These are phyloP conservation scores for Aspergillus sp. DNA, from an alignment of 2,329 filamentous ascomycete species.

Conservation along the genomic window DNA sequence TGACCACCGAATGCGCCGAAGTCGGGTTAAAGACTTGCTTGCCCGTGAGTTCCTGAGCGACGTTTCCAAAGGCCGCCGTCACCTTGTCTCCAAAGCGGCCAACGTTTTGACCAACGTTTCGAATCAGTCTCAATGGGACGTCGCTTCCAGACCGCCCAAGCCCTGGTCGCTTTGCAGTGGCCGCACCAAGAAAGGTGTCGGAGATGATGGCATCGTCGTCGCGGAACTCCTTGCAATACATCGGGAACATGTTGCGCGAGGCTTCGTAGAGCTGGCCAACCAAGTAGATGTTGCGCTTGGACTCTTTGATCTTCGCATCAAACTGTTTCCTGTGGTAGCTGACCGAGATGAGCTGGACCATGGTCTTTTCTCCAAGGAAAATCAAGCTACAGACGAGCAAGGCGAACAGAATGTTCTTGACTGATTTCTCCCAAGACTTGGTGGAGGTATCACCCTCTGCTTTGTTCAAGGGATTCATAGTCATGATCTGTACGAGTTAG, in stretches of 20 bases:
- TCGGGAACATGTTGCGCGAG: slow-evolving; percentile 80
- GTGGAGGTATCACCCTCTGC: slow-evolving; percentile 23
- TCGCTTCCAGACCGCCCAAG: slow-evolving; percentile 45
- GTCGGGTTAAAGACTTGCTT: slow-evolving; percentile 93
- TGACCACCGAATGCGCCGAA: slow-evolving; percentile 81
- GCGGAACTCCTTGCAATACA: slow-evolving; percentile 84
- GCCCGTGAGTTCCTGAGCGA: slow-evolving; percentile 91
- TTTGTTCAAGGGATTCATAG: slow-evolving; percentile 35
- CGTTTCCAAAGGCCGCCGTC: slow-evolving; percentile 85
- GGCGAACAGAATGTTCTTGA: slow-evolving; percentile 57
- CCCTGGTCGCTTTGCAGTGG: slow-evolving; percentile 27
- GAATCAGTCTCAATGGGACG: slow-evolving; percentile 50
- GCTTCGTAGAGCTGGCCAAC: slow-evolving; percentile 85
- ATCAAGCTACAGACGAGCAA: slow-evolving; percentile 53
- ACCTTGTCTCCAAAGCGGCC: slow-evolving; percentile 88
- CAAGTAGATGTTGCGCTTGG: slow-evolving; percentile 79
- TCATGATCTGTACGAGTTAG: slow-evolving; percentile 34
- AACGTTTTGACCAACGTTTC: slow-evolving; percentile 66
- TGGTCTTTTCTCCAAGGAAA: slow-evolving; percentile 53
- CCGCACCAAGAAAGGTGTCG: slow-evolving; percentile 68
- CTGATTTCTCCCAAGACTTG: slow-evolving; percentile 48
- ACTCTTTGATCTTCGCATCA: slow-evolving; percentile 71
- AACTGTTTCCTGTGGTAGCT: slow-evolving; percentile 66
- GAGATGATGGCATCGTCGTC: slow-evolving; percentile 92
- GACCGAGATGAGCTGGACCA: slow-evolving; percentile 63